A percentile compares a stretch with the other conserved stretches of the same genome.
Conservation (phyloP, 768 basidiomycete genomes). For the Termitomyces sp. region DNA sequence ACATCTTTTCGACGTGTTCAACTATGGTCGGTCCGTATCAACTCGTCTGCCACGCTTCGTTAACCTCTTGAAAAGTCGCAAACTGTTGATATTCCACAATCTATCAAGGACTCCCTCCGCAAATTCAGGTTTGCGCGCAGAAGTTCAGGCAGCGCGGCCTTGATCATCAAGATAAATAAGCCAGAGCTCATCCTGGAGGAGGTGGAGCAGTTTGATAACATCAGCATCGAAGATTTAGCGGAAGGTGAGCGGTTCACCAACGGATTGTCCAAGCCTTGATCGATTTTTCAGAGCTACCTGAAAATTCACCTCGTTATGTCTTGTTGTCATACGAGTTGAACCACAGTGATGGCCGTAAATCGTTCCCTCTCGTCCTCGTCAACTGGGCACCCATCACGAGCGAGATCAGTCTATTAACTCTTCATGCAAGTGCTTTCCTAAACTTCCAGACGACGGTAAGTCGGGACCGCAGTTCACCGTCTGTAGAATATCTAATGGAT, state of each 20-base stretch:
- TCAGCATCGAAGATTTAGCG: conserved; percentile 79
- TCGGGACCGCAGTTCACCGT: conserved; percentile 5
- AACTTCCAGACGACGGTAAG: conserved; percentile 76
- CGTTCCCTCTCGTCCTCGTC: conserved; percentile 78
- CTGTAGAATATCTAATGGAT: not conserved
- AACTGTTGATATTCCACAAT: conserved; percentile 83
- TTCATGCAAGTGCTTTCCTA: conserved; percentile 78
- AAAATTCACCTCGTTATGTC: conserved; percentile 82
- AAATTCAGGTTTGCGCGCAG: conserved; percentile 78
- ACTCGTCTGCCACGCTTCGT: conserved; percentile 2
- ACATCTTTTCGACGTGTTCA: not conserved
- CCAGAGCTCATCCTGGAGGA: conserved; percentile 74
- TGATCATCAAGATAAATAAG: conserved; percentile 91
- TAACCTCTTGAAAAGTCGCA: conserved; percentile 35
- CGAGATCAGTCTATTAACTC: conserved; percentile 69
- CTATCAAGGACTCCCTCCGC: conserved; percentile 71
- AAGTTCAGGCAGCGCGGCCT: conserved; percentile 65
- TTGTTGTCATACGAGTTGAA: conserved; percentile 77
- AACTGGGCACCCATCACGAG: conserved; percentile 83
- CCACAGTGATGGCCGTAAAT: conserved; percentile 77
- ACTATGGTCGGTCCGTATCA: conserved; percentile 26
- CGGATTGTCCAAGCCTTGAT: not conserved
- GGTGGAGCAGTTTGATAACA: conserved; percentile 71
- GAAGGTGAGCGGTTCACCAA: conserved; percentile 53
- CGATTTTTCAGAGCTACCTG: conserved; percentile 65